Evolutionary conservation across 2,329 filamentous ascomycete species (phyloP).

Genomic region (Chlorencoelia australis): DNA sequence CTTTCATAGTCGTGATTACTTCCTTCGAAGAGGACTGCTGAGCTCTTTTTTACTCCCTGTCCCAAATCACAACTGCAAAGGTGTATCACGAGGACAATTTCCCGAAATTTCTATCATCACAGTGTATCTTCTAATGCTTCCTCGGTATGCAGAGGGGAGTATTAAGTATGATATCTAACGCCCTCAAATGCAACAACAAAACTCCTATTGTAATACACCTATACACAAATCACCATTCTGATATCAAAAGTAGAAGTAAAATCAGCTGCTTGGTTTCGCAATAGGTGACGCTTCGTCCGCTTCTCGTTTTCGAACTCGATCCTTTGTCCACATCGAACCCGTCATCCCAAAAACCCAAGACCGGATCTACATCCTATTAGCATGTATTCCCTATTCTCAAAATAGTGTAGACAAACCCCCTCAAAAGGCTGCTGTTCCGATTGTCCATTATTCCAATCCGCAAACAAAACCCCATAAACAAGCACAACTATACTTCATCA

Average conservation of each 20-base stretch:
- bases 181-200: too few relatives aligned
- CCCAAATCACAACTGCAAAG: too few relatives aligned
- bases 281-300: constrained; percentile 15
- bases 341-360: constrained; percentile 31
- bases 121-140: too few relatives aligned
- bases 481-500: constrained; percentile 34
- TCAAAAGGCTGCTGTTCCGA: constrained; percentile 38
- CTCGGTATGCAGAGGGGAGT: too few relatives aligned
- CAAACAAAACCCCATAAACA: constrained; percentile 49
- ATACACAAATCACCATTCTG: not conserved
- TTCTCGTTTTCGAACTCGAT: constrained; percentile 16
- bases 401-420: constrained; percentile 32
- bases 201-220: too few relatives aligned
- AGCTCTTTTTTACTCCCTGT: too few relatives aligned
- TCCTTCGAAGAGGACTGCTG: too few relatives aligned
- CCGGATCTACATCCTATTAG: constrained; percentile 29
- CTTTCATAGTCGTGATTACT: too few relatives aligned
- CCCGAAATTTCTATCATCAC: too few relatives aligned
- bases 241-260: too few relatives aligned
- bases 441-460: constrained; percentile 41
- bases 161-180: too few relatives aligned
- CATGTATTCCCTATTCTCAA: not conserved
- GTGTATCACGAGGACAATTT: too few relatives aligned
- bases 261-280: constrained; percentile 11
- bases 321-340: constrained; percentile 25